phyloP scores from a whole-genome alignment of 1,139 yeast species.

The Candida tetrigidarum region DNA sequence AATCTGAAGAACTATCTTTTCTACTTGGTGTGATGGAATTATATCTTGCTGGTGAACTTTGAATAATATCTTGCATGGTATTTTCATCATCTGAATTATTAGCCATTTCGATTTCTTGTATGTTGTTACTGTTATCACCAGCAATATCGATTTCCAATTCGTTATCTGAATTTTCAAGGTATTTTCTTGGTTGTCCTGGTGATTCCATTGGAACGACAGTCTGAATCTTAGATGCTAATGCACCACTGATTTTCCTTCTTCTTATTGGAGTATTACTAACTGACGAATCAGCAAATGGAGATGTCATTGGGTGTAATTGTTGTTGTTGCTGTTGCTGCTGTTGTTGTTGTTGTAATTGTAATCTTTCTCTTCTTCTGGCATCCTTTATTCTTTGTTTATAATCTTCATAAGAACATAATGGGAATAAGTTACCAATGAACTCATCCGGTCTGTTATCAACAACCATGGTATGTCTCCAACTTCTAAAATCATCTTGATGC shows the following conservation, averaged over 20 bases:
- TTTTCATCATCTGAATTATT: slow-evolving; percentile 47
- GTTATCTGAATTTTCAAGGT: slow-evolving; percentile 37
- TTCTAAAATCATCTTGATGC: slow-evolving; percentile 94
- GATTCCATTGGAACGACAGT: slow-evolving; percentile 88
- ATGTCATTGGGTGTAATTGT: slow-evolving; percentile 30
- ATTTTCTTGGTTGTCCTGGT: slow-evolving; percentile 97
- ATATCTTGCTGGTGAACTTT: slow-evolving; percentile 30
- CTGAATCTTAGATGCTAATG: slow-evolving; percentile 66
- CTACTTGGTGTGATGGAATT: slow-evolving; percentile 17
- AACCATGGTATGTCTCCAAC: slow-evolving; percentile 96
- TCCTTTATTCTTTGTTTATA: slow-evolving; percentile 53
- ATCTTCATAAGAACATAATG: slow-evolving; percentile 66
- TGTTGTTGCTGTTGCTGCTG: slow-evolving; percentile 36
- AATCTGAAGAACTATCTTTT: slow-evolving; percentile 24
- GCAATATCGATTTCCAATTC: slow-evolving; percentile 19
- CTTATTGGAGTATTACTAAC: slow-evolving; percentile 70
- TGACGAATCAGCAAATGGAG: slow-evolving; percentile 44
- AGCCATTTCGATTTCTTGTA: slow-evolving; percentile 25
- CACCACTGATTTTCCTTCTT: slow-evolving; percentile 71
- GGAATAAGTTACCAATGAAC: slow-evolving; percentile 74
- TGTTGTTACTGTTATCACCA: neutral
- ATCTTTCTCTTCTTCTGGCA: slow-evolving; percentile 33
- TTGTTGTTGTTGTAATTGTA: slow-evolving; percentile 26
- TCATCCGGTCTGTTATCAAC: slow-evolving; percentile 71
- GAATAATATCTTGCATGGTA: slow-evolving; percentile 22